Percentiles rank a stretch among this genome's conserved stretches.
These are phyloP conservation scores for Auricularia sp. DNA, from an alignment of 768 basidiomycete genomes.

Conservation along the genomic window DNA sequence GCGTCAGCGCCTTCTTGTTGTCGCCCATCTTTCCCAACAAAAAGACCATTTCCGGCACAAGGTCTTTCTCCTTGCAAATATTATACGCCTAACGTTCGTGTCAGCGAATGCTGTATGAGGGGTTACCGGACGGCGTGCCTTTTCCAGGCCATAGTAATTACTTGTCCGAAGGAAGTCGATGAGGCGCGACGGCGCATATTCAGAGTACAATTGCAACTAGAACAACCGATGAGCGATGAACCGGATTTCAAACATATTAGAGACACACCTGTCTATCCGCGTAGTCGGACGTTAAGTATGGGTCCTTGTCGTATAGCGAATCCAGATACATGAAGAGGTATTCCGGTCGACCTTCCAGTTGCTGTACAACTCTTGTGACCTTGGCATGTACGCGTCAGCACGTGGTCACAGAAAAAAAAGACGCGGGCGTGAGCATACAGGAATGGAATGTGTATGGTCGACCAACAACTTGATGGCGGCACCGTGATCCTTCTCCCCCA, in stretches of 20 bases:
- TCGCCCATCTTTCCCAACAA: slow-evolving; percentile 95
- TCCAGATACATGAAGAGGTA: slow-evolving; percentile 93
- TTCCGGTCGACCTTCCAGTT: slow-evolving; percentile 61
- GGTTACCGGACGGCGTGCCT: slow-evolving; percentile 29
- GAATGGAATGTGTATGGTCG: slow-evolving; percentile 92
- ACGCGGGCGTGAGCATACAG: slow-evolving; percentile 38
- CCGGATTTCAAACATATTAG: background rate
- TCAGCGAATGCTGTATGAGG: slow-evolving; percentile 24
- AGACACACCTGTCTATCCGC: slow-evolving; percentile 68
- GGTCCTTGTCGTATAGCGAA: slow-evolving; percentile 78
- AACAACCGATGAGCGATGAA: background rate
- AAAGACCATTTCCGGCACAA: slow-evolving; percentile 96
- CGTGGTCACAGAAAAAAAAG: background rate
- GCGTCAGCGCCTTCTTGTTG: slow-evolving; percentile 84
- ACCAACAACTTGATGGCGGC: slow-evolving; percentile 81
- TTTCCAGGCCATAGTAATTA: slow-evolving; percentile 83
- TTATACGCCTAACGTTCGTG: slow-evolving; percentile 44
- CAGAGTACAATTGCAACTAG: slow-evolving; percentile 87
- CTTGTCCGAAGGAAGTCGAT: slow-evolving; percentile 89
- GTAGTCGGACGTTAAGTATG: slow-evolving; percentile 67
- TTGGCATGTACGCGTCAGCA: slow-evolving; percentile 20
- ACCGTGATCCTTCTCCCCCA: slow-evolving; percentile 37
- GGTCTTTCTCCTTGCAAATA: slow-evolving; percentile 73
- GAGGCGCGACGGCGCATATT: slow-evolving; percentile 65
- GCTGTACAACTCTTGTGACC: slow-evolving; percentile 82